phyloP scores from a whole-genome alignment of 2,329 filamentous ascomycete genomes.

The Trichophyton verrucosum region DNA sequence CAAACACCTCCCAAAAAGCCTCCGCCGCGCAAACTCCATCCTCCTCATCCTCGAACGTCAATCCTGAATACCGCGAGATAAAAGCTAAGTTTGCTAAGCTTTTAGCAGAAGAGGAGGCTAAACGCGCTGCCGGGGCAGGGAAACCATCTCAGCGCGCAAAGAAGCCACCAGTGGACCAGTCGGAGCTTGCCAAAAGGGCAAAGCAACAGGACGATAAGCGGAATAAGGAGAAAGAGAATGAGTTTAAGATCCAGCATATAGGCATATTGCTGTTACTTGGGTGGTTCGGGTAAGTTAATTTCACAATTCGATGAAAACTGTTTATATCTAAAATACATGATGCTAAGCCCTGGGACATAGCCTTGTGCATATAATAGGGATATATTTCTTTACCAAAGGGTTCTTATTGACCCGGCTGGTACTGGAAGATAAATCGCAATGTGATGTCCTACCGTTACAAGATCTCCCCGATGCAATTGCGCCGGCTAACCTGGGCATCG shows the following conservation, averaged over 20 bases:
- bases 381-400: constrained; percentile 87
- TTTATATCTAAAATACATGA: not conserved
- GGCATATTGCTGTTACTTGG: constrained; percentile 27
- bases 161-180: constrained; percentile 9
- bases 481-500: constrained; percentile 15
- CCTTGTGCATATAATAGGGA: constrained; percentile 62
- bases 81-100: constrained; percentile 16
- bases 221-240: constrained; percentile 22
- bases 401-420: constrained; percentile 83
- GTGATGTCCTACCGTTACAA: constrained; percentile 54
- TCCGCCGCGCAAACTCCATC: not conserved
- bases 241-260: constrained; percentile 29
- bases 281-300: constrained; percentile 30
- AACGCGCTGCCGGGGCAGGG: constrained; percentile 7
- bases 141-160: not conserved
- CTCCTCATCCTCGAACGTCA: not conserved
- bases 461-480: not conserved
- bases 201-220: constrained; percentile 21
- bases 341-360: constrained; percentile 25
- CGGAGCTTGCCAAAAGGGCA: constrained; percentile 13
- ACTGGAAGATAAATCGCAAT: constrained; percentile 62
- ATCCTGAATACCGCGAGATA: constrained; percentile 12
- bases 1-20: constrained; percentile 3
- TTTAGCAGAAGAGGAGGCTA: constrained; percentile 14
- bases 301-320: not conserved